Base-by-base conservation (phyloP, 1,284 basidiomycete genomes). In the Xerocomus cyaneibrunnescens region DNA sequence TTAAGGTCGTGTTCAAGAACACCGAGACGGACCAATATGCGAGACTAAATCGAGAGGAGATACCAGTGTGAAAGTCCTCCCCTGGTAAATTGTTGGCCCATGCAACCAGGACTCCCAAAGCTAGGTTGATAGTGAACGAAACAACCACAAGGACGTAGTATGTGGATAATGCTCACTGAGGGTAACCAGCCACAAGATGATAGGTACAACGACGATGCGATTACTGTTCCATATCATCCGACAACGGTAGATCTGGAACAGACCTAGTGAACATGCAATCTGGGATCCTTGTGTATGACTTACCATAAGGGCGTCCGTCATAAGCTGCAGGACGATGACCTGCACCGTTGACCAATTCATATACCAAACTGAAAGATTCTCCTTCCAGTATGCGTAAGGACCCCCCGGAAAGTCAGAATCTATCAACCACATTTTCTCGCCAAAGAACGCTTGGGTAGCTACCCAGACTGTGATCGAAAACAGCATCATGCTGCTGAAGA, bases 261-360 rank as follows among this genome's bases (percentile, higher is more conserved):
- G 27, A 21, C 6, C 7, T 13, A 25, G 17, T 50, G 22, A 39
- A 23, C 10, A 10, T 25, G 10, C 13, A 5, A 10, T 22, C 14
- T 13, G 5, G 8, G n/a, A 10, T 21, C 7, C n/a, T 30, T 6
- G 23, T 25, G 4, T 0, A 19, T 3, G 5, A 21, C 54, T 50
- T 35, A 61, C 60, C 57, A 59, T 54, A 9, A 61, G 39, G 7
- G 34, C 59, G 27, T 61, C 56, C 0, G 57, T 52, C 59, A 60
- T 58, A 19, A 56, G 49, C 25, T 58, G 58, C 17, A 61, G 41
- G 21, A 47, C 1, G 16, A 52, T 12, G 19, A 51, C 12, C 9
- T 19, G 3, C 32, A 30, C 40, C 17, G 10, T 41, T 12, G 25
- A 8, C 44, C 44, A 51, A 2, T 30, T 21, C 25, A 51, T 23